phyloP scores from a whole-genome alignment of 148 eudicot genomes.

The Silene latifolia region DNA sequence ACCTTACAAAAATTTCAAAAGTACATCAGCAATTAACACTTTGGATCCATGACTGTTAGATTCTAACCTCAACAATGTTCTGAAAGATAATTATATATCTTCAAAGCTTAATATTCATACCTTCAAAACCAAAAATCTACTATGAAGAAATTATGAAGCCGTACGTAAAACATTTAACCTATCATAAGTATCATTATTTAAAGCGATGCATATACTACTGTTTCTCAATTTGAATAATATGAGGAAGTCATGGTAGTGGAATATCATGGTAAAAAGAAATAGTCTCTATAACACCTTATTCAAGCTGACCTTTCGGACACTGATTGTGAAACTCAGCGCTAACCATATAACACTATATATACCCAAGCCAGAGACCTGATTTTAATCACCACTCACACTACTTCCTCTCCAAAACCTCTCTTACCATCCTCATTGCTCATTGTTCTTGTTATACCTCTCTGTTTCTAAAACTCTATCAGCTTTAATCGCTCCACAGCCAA shows the following conservation, averaged over 20 bases:
- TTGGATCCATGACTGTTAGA: background rate
- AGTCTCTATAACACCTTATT: background rate
- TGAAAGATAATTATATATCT: background rate
- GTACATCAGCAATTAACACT: background rate
- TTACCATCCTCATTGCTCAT: background rate
- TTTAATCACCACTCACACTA: constrained; percentile 19
- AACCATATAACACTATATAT: constrained; percentile 18
- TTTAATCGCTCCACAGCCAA: background rate
- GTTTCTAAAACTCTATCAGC: background rate
- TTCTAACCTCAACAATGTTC: background rate
- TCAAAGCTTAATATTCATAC: background rate
- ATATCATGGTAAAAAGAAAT: background rate
- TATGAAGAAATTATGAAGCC: background rate
- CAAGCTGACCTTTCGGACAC: constrained; percentile 13
- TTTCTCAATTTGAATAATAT: background rate
- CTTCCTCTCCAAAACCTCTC: constrained; percentile 10
- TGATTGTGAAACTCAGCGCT: background rate
- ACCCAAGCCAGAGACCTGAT: constrained; percentile 14
- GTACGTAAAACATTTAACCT: background rate
- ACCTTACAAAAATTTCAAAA: background rate
- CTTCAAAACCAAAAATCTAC: too few relatives aligned
- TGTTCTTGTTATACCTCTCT: background rate
- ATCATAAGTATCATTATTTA: background rate
- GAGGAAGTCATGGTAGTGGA: constrained; percentile 7
- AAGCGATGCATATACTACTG: background rate